Percentiles rank a stretch among this genome's conserved stretches.
These are phyloP conservation scores for Pythium utonaiense DNA, from an alignment of 352 stramenopile genomes.

Conservation along the genomic window DNA sequence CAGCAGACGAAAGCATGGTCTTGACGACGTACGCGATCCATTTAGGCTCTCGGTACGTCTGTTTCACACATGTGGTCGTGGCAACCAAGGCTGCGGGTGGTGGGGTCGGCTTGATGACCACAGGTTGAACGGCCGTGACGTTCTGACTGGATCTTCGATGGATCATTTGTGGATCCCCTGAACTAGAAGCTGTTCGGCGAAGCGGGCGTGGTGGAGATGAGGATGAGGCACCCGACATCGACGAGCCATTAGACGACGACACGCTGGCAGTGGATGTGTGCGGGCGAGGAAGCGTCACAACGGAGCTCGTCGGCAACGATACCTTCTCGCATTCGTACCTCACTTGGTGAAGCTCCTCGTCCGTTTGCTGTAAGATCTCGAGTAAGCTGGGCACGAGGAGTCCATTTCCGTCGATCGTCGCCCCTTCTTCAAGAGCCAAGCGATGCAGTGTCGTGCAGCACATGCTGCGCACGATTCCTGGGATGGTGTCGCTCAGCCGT, in stretches of 20 bases:
- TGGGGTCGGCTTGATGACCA: not conserved
- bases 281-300: not conserved
- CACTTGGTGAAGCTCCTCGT: slow-evolving; percentile 67
- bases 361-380: slow-evolving; percentile 45
- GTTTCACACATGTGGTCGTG: slow-evolving; percentile 45
- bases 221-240: too few relatives aligned
- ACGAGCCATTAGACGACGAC: too few relatives aligned
- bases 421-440: slow-evolving; percentile 57
- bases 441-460: slow-evolving; percentile 71
- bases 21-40: slow-evolving; percentile 74
- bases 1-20: slow-evolving; percentile 55
- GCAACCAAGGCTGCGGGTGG: slow-evolving; percentile 9
- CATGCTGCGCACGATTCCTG: slow-evolving; percentile 30
- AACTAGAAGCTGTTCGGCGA: not conserved
- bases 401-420: slow-evolving; percentile 28
- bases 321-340: slow-evolving; percentile 76
- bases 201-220: not conserved
- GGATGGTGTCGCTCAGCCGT: slow-evolving; percentile 1
- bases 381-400: slow-evolving; percentile 56
- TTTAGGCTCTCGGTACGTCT: slow-evolving; percentile 57
- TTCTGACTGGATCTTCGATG: not conserved
- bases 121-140: too few relatives aligned
- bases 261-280: not conserved
- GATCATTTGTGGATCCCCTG: not conserved
- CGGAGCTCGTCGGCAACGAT: slow-evolving; percentile 32